phyloP scores from a whole-genome alignment of 192 early-diverging fungal genomes.

The Allomyces javanicus region DNA sequence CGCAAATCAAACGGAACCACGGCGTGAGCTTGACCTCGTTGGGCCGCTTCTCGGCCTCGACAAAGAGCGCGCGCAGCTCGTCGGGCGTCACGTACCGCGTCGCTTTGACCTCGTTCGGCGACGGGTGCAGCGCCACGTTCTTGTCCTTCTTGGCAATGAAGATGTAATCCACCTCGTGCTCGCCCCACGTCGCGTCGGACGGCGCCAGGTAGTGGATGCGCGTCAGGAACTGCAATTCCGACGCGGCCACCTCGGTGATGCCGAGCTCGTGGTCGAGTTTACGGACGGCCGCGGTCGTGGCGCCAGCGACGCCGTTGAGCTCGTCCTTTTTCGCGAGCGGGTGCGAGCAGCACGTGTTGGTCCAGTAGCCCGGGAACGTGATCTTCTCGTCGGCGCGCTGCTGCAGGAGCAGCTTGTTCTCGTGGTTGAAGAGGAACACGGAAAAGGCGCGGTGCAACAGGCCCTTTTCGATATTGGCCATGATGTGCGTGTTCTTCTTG shows the following conservation, averaged over 20 bases:
- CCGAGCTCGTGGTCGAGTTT: conserved; percentile 94
- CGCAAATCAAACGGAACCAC: conserved; percentile 88
- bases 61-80: conserved; percentile 60
- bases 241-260: conserved; percentile 66
- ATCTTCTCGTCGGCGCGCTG: conserved; percentile 93
- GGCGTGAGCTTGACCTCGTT: conserved; percentile 59
- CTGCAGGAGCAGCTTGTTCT: conserved; percentile 75
- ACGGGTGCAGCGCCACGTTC: conserved; percentile 53
- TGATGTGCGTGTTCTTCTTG: conserved; percentile 44
- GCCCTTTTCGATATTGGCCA: conserved; percentile 76
- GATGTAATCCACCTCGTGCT: conserved; percentile 97
- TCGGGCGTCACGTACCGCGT: conserved; percentile 60
- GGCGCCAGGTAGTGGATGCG: conserved; percentile 89
- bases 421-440: conserved; percentile 81
- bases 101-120: conserved; percentile 77
- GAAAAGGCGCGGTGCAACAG: conserved; percentile 90
- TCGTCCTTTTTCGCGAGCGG: conserved; percentile 42
- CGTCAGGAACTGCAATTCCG: conserved; percentile 73
- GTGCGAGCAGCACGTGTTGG: conserved; percentile 98
- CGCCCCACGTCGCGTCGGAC: conserved; percentile 94
- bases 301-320: conserved; percentile 6
- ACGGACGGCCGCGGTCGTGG: conserved; percentile 68
- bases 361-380: conserved; percentile 90
- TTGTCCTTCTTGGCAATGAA: conserved; percentile 47
- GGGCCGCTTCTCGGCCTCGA: conserved; percentile 23